A percentile compares a stretch with the other conserved stretches of the same genome.
These are phyloP conservation scores for Taiozyma sp. DNA, from an alignment of 1,139 yeast species.

Conservation along the genomic window DNA sequence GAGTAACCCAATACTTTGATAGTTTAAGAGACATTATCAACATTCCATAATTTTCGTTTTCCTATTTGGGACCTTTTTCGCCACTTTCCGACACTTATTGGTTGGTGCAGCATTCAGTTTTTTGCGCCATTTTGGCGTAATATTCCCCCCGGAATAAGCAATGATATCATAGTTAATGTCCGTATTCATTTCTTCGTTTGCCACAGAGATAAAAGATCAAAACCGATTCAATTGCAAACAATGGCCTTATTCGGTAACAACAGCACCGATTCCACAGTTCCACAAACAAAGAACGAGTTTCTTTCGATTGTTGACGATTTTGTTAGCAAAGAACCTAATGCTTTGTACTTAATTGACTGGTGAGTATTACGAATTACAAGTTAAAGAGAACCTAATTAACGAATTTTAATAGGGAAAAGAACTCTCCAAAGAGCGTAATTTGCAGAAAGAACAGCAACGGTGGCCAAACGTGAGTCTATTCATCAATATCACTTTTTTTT, in stretches of 20 bases:
- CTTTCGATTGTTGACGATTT: slow-evolving; percentile 12
- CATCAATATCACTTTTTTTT: too few species aligned
- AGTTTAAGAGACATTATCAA: too few species aligned
- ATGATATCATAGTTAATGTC: background rate
- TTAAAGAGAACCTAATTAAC: too few species aligned
- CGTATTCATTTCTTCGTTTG: too few species aligned
- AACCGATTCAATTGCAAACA: background rate
- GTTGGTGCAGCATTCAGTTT: background rate
- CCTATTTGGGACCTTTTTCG: too few species aligned
- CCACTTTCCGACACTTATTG: background rate
- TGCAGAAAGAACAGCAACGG: slow-evolving; percentile 22
- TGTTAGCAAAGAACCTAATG: slow-evolving; percentile 13
- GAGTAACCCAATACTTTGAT: too few species aligned
- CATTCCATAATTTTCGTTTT: too few species aligned
- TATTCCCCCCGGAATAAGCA: background rate
- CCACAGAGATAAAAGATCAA: too few species aligned
- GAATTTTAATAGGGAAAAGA: slow-evolving; percentile 6
- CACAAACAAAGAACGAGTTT: slow-evolving; percentile 3
- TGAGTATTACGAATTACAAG: slow-evolving; percentile 4
- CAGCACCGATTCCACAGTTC: background rate
- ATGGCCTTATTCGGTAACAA: background rate
- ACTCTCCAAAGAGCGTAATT: slow-evolving; percentile 16
- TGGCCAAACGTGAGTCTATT: slow-evolving; percentile 21
- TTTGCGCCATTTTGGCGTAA: background rate
- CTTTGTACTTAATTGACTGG: slow-evolving; percentile 22